Percentiles rank a stretch among this genome's conserved stretches.
phyloP scores from a whole-genome alignment of 257 asterid species.

The Capsicum chinense region DNA sequence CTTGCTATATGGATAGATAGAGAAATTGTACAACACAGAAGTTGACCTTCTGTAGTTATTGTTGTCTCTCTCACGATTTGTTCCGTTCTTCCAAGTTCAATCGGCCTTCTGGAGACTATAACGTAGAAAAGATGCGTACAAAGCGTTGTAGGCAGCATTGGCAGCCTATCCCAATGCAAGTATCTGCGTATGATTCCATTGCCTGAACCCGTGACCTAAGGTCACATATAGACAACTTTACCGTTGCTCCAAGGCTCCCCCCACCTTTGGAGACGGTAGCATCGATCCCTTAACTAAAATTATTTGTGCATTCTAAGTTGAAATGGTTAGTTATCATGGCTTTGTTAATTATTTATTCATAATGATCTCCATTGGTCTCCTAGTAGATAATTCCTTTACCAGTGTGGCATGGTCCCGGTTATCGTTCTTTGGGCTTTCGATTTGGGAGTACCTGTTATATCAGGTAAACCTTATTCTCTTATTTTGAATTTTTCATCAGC shows the following conservation, averaged over 20 bases:
- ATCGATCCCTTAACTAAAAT: neutral
- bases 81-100: neutral
- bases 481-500: neutral
- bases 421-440: slow-evolving; percentile 95
- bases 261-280: neutral
- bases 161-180: no score
- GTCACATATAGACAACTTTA: no score
- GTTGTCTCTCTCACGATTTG: neutral
- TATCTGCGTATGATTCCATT: no score
- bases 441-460: slow-evolving; percentile 90
- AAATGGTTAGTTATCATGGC: neutral
- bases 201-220: no score
- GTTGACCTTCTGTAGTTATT: slow-evolving; percentile 7
- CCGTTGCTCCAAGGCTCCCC: no score
- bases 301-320: neutral
- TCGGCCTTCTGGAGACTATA: neutral
- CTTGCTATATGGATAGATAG: slow-evolving; percentile 4
- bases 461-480: slow-evolving; percentile 53
- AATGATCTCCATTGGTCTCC: slow-evolving; percentile 5
- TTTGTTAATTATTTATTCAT: neutral
- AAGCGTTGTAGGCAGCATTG: no score
- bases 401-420: slow-evolving; percentile 92
- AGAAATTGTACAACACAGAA: neutral
- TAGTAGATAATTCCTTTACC: slow-evolving; percentile 89
- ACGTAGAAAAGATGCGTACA: no score